Evolutionary conservation across 202 grass and related monocot species (phyloP), one percentile per base, ranked within the genome.

Genomic region (Setaria viridis): DNA sequence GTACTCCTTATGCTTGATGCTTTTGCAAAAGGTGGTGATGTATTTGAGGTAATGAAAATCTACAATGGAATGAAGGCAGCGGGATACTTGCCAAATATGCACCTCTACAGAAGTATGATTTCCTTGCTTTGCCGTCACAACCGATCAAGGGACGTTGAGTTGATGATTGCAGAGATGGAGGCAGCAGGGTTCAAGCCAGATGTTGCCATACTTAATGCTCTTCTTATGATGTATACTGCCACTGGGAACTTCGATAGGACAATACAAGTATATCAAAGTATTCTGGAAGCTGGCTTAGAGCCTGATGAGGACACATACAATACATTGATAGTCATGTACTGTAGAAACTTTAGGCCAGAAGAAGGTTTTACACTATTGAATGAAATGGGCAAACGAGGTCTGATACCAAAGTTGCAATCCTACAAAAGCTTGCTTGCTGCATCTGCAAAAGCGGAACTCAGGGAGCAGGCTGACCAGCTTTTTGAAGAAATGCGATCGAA

Each of bases 21-120:
- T 66, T 98, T 95, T 85, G 86, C 86, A 76, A 98, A 83, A 86
- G 66, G 77, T 43, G 92, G 93, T 33, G 86, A 98, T 87, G 82
- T 98, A 42, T 98, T 98, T 4, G 95, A 98, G 87, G 95, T 98
- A 20, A 95, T 87, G 88, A 98, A 98, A 85, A 98, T 98, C 87
- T 98, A 98, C 84, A 98, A 93, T 82, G 95, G 95, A 70, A 95
- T 98, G 93, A 98, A 95, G 81, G 95, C 93, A 81, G 91, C 93
- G 68, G 93, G 95, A 71, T 98, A 91, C 80, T 82, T 98, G 53
- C 95, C 95, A 78, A 95, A 82, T 70, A 94, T 95, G 91, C 89
- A 92, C 77, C 60, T 92, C 51, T 95, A 98, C 79, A 94, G 85
- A 92, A 92, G 79, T 76, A 95, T 95, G 91, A 86, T 88, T 82